phyloP scores from a whole-genome alignment of 2,329 filamentous ascomycete genomes.

The Dactylellina parvicollis region DNA sequence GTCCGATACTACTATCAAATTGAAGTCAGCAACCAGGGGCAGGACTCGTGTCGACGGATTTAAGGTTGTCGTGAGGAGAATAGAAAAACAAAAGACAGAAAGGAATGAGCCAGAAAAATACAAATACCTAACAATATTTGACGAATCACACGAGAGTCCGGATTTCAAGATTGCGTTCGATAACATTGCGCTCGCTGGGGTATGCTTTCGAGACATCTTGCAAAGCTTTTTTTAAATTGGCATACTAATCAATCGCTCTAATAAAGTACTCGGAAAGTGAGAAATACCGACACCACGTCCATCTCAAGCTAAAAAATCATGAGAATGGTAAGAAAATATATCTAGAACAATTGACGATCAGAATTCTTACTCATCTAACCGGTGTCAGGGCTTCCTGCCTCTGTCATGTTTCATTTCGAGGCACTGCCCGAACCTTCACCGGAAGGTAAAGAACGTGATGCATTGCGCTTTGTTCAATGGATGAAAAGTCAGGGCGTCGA shows the following conservation, averaged over 20 bases:
- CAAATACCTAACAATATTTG: background rate
- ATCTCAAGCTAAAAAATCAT: constrained; percentile 18
- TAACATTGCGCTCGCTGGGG: constrained; percentile 6
- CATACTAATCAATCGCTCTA: background rate
- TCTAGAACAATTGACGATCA: background rate
- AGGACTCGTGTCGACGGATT: background rate
- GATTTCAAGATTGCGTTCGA: background rate
- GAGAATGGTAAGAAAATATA: constrained; percentile 5
- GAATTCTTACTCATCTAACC: background rate
- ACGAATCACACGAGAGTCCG: background rate
- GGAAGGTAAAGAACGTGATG: constrained; percentile 2
- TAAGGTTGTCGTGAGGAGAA: background rate
- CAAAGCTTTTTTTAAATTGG: background rate
- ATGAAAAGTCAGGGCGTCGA: background rate
- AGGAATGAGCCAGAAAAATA: no score
- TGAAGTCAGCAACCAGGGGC: constrained; percentile 3
- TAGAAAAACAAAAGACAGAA: no score
- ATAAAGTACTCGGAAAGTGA: constrained; percentile 16
- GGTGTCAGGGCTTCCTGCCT: background rate
- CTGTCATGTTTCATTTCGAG: constrained; percentile 6
- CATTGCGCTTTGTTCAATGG: constrained; percentile 6
- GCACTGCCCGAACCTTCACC: background rate
- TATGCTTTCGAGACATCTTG: background rate
- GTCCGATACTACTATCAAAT: background rate
- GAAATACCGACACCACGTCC: constrained; percentile 1